Base-by-base conservation (phyloP, 1,139 yeast genomes). In the Saccharomyces pastorianus region DNA sequence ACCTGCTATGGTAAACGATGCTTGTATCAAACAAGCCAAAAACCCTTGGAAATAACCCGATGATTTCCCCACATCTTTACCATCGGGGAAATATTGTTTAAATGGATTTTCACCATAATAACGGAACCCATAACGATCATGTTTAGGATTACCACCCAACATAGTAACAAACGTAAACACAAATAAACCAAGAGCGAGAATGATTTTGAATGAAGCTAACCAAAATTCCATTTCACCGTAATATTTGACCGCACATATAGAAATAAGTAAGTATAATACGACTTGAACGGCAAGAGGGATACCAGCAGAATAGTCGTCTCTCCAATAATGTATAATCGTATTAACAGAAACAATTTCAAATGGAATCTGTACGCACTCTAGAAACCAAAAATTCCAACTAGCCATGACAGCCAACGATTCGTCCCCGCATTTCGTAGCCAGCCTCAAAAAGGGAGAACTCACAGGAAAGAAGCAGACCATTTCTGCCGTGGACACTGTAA, bases 221-320 rank as follows among this genome's bases (percentile, higher is more conserved):
- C 91, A 86, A 66, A 87, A 88, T 69, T 88, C 96, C 51, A 80
- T 68, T 66, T 88, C 96, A 44, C 96, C 96, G 65, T 84, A 88
- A 54, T 78, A 74, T 56, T 77, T 76, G 46, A 88, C 96, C 0
- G 93, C 90, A 61, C 85, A 80, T 26, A 86, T 70, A 59, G 88
- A 85, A 60, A 88, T 84, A 38, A 78, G 57, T 38, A 82, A 77
- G 64, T 86, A 87, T 28, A 84, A 69, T 17, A 75, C 79, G 48
- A 85, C 76, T 67, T 86, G 91, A 11, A 86, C 73, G 11, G 80
- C 75, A 53, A 87, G 73, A 46, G 82, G 83, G 61, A 80, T 85
- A 48, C 80, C 91, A 44, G 83, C 83, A 51, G 78, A 84, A 73
- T 82, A 87, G 63, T 83, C 91, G 61, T 80, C 82, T 56, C 87